Conservation (phyloP, 129 eudicot genomes). For the Escallonia herrerae region DNA sequence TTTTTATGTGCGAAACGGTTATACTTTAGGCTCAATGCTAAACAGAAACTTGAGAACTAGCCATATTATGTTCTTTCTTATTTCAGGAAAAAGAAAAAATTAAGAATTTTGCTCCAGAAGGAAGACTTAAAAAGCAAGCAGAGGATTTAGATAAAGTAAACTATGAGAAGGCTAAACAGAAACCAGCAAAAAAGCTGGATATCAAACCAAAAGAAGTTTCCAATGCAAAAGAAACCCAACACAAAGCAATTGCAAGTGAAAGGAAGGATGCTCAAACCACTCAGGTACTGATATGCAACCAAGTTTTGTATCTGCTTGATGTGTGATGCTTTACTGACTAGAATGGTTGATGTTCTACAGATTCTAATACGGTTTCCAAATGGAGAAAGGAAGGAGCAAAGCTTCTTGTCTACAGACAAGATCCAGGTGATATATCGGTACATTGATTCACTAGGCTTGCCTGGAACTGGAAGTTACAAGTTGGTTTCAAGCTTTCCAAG, state of each 20-base stretch:
- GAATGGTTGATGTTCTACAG: slow-evolving; percentile 26
- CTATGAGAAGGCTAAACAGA: slow-evolving; percentile 6
- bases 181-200: slow-evolving; percentile 7
- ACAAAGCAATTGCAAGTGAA: slow-evolving; percentile 18
- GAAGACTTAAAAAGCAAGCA: slow-evolving; percentile 17
- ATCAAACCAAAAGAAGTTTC: slow-evolving; percentile 19
- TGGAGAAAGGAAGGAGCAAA: slow-evolving; percentile 64
- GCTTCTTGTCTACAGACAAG: slow-evolving; percentile 47
- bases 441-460: slow-evolving; percentile 53
- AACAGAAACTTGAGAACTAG: too few species aligned
- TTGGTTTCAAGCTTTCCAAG: slow-evolving; percentile 75
- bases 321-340: too few species aligned
- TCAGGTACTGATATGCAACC: slow-evolving; percentile 34
- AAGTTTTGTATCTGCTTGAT: background rate
- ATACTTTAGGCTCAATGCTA: too few species aligned
- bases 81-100: slow-evolving; percentile 37
- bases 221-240: slow-evolving; percentile 9
- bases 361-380: slow-evolving; percentile 74
- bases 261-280: slow-evolving; percentile 28
- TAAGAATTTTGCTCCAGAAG: slow-evolving; percentile 12
- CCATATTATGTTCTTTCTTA: background rate
- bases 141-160: slow-evolving; percentile 10
- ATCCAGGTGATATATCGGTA: slow-evolving; percentile 46
- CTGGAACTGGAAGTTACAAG: slow-evolving; percentile 54
- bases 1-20: background rate